phyloP scores from a whole-genome alignment of 106 monocot species.

The Triglochin maritima region DNA sequence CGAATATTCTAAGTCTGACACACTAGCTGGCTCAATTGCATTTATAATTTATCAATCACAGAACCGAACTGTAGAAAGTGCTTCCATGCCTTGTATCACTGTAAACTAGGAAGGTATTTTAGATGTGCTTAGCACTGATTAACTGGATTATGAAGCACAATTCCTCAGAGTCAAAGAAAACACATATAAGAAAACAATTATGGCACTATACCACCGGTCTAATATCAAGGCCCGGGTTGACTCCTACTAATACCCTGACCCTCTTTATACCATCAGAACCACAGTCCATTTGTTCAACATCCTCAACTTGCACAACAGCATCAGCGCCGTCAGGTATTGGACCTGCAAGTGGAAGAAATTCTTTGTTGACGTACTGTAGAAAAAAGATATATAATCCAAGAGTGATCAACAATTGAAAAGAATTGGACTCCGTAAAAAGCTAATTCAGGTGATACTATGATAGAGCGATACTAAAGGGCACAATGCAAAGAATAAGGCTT shows the following conservation, averaged over 20 bases:
- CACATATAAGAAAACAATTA: neutral
- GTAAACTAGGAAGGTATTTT: no score
- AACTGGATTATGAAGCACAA: neutral
- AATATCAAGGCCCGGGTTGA: constrained; percentile 55
- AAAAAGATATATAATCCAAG: neutral
- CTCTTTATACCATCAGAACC: constrained; percentile 29
- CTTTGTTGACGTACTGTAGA: neutral
- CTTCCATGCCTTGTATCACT: no score
- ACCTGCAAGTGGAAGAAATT: constrained; percentile 25
- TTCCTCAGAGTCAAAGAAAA: neutral
- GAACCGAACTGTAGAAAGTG: no score
- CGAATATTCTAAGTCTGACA: no score
- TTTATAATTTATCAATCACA: no score
- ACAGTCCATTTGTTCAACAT: constrained; percentile 43
- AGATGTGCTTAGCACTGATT: no score
- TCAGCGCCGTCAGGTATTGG: constrained; percentile 94
- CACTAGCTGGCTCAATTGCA: no score
- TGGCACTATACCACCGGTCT: constrained; percentile 56
- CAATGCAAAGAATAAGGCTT: no score
- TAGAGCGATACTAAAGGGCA: no score
- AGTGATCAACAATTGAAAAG: neutral
- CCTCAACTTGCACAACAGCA: constrained; percentile 92
- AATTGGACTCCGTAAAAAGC: neutral
- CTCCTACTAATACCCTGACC: constrained; percentile 51
- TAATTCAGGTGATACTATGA: no score